phyloP scores from a whole-genome alignment of 192 early-diverging fungal genomes.

The Coemansia sp. region DNA sequence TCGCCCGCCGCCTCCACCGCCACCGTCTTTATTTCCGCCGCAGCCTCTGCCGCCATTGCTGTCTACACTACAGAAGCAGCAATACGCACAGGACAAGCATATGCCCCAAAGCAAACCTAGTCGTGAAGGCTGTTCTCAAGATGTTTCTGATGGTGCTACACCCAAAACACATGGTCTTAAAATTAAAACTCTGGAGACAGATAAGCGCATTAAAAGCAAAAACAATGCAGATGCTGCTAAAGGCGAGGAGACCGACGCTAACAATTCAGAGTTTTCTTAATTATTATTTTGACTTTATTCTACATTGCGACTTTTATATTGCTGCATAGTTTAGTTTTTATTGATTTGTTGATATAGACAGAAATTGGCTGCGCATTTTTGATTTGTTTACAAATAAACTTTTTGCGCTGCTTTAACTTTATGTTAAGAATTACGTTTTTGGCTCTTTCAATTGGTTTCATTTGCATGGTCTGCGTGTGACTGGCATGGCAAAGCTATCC shows the following conservation, averaged over 20 bases:
- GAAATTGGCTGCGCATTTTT: no score
- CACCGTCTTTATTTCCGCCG: neutral
- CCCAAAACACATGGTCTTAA: neutral
- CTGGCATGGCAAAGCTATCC: no score
- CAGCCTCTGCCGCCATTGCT: neutral
- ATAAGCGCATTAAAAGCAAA: neutral
- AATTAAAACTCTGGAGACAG: neutral
- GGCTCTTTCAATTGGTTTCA: no score
- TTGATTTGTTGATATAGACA: neutral
- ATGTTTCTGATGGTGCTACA: neutral
- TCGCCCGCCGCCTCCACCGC: conserved; percentile 3
- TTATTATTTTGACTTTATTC: neutral
- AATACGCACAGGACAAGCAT: neutral
- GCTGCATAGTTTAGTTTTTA: neutral
- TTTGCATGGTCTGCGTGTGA: no score
- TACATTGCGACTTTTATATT: neutral
- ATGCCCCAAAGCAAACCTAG: neutral
- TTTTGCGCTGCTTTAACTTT: neutral
- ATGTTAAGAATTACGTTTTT: neutral
- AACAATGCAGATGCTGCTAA: neutral
- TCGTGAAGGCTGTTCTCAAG: neutral
- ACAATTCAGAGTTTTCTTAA: neutral
- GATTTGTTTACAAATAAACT: neutral
- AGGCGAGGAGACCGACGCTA: neutral
- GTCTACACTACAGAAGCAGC: neutral